These are phyloP conservation scores for Medicago ruthenica DNA, from an alignment of 306 rosid genomes.

Conservation along the genomic window DNA sequence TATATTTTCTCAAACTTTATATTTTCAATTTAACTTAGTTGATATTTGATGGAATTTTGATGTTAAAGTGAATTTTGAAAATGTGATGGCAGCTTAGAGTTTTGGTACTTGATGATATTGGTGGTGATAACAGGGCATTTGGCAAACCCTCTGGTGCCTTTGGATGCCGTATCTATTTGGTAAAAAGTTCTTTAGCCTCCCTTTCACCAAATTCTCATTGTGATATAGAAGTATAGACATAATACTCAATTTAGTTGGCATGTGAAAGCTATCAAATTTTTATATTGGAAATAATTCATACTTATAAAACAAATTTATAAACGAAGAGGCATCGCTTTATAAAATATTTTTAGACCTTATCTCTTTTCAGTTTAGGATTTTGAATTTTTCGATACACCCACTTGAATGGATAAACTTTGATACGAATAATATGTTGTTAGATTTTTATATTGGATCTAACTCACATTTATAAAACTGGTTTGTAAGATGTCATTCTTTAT, in stretches of 20 bases:
- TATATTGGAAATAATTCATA: too few species aligned
- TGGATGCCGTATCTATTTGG: constrained; percentile 82
- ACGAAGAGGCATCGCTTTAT: too few species aligned
- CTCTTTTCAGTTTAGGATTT: too few species aligned
- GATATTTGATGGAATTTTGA: not conserved
- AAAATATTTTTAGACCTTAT: too few species aligned
- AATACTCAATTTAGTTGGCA: not conserved
- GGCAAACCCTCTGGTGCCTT: constrained; percentile 62
- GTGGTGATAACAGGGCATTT: constrained; percentile 76
- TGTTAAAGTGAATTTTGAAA: constrained; percentile 15
- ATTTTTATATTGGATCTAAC: too few species aligned
- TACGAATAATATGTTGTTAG: not conserved
- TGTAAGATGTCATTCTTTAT: too few species aligned
- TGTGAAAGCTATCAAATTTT: too few species aligned
- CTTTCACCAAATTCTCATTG: not conserved
- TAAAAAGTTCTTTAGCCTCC: constrained; percentile 37
- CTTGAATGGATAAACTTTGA: not conserved
- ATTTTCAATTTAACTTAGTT: not conserved
- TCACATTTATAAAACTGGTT: too few species aligned
- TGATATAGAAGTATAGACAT: not conserved
- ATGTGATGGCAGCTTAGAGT: constrained; percentile 72
- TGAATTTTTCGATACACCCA: too few species aligned
- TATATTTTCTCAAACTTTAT: constrained; percentile 38
- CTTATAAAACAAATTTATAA: too few species aligned
- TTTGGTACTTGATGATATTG: constrained; percentile 85